Base-by-base conservation (phyloP, 345 rosid genomes). In the Acer yangbiense region DNA sequence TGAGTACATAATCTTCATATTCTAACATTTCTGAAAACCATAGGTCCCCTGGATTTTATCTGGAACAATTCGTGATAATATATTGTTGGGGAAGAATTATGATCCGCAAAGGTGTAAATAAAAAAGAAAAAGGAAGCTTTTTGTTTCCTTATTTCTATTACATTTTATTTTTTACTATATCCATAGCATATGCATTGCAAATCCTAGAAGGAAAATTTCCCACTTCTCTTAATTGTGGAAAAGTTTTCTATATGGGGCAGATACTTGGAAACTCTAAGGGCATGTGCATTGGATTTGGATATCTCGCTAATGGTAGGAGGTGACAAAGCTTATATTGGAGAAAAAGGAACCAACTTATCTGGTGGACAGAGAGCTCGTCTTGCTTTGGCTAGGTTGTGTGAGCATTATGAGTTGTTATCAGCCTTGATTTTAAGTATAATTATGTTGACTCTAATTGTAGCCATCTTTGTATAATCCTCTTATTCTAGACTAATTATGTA, bases 331-430 rank as follows among this genome's bases (percentile, higher is more conserved):
- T 79, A 82, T 81, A 88, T 93, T 79, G 98, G 97, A 68, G 94
- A 92, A 75, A 93, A 93, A 86, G 99, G 98, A 78, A 76, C 82
- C n/a, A 93, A 93, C 86, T 88, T 95, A 83, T 95, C 99, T 20
- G 98, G 99, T 70, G 99, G 99, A 74, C 98, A 95, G 83, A 90
- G 91, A 86, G 94, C 98, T 82, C 95, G 99, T 25, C 93, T 95
- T 86, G 98, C 97, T 74, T 84, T 93, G 78, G 97, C 99, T 66
- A 93, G 98, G 98, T 95, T 83, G 69, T 73, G 52, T 60, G 27
- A 60, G 64, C 64, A 60, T 60, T 60, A 60, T n/a, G 23, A 60
- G 64, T 16, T 16, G n/a, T 60, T 60, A 60, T 20, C 23, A 20
- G 64, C 27, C 27, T 60, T 60, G 10, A 20, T 60, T 60, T 60